Percentiles rank a stretch among this genome's conserved stretches.
These are phyloP conservation scores for Ilyonectria destructans DNA, from an alignment of 2,329 filamentous ascomycete species.

Conservation along the genomic window DNA sequence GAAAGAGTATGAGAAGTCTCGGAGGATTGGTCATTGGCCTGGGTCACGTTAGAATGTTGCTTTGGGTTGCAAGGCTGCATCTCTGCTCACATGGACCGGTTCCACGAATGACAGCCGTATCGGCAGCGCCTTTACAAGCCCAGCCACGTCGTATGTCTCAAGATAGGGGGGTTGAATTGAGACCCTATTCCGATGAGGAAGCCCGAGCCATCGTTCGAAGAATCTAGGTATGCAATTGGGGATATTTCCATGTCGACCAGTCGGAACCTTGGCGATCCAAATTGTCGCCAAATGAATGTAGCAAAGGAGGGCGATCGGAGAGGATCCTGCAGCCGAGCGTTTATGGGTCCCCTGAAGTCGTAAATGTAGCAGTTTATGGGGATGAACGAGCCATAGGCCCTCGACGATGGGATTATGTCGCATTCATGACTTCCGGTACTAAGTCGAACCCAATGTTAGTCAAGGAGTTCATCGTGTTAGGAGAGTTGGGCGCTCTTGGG, in stretches of 20 bases:
- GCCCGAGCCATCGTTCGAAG: background rate
- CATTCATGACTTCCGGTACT: no score
- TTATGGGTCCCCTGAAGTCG: constrained; percentile 16
- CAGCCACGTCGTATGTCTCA: background rate
- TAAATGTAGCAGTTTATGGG: constrained; percentile 11
- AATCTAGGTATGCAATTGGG: background rate
- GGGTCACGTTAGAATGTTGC: no score
- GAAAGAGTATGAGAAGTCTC: no score
- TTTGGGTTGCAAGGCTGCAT: background rate
- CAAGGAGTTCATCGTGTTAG: background rate
- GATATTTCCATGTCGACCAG: background rate
- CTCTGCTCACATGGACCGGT: background rate
- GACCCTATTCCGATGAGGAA: background rate
- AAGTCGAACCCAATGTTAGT: background rate
- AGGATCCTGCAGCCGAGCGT: constrained; percentile 5
- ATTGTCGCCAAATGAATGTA: background rate
- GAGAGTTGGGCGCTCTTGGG: background rate
- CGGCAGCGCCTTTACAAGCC: no score
- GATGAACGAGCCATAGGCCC: background rate
- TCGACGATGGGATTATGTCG: background rate
- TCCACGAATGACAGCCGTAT: background rate
- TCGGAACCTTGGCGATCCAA: background rate
- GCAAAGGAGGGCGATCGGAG: background rate
- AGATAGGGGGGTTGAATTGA: background rate
- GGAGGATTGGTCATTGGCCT: no score